Evolutionary conservation across 2,329 filamentous ascomycete species (phyloP).

Genomic region (Kalmusia sp.): DNA sequence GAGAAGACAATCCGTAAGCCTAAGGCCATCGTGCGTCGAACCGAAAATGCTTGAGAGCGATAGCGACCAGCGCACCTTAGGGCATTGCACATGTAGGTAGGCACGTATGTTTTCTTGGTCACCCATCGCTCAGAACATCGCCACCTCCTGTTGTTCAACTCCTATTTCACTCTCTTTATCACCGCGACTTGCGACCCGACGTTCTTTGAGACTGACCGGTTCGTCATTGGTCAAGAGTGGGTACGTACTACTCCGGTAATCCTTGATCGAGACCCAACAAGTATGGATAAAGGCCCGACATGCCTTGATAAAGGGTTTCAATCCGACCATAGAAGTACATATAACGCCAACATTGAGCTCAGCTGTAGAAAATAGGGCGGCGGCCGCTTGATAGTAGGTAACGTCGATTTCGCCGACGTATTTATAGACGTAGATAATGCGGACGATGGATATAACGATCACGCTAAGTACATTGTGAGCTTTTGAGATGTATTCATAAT

Average conservation of each 20-base stretch:
- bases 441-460: constrained; percentile 25
- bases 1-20: no score
- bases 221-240: not conserved
- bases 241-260: not conserved
- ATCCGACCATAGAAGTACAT: constrained; percentile 21
- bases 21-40: no score
- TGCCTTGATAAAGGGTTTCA: constrained; percentile 24
- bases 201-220: not conserved
- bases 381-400: constrained; percentile 25
- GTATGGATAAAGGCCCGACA: not conserved
- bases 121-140: not conserved
- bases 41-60: no score
- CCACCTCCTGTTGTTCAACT: not conserved
- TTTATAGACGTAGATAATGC: constrained; percentile 28
- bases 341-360: constrained; percentile 29
- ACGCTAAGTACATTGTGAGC: constrained; percentile 9
- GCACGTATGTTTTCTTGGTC: no score
- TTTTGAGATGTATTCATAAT: not conserved
- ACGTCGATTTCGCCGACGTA: constrained; percentile 22
- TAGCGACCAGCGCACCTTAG: no score
- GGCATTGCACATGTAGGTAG: no score
- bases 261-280: not conserved
- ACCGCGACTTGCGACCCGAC: not conserved
- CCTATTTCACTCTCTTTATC: not conserved
- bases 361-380: constrained; percentile 25